Evolutionary conservation across 495 filamentous ascomycete species (phyloP), one percentile per base, ranked within the genome.

Genomic region (Parathielavia hyrcaniae): DNA sequence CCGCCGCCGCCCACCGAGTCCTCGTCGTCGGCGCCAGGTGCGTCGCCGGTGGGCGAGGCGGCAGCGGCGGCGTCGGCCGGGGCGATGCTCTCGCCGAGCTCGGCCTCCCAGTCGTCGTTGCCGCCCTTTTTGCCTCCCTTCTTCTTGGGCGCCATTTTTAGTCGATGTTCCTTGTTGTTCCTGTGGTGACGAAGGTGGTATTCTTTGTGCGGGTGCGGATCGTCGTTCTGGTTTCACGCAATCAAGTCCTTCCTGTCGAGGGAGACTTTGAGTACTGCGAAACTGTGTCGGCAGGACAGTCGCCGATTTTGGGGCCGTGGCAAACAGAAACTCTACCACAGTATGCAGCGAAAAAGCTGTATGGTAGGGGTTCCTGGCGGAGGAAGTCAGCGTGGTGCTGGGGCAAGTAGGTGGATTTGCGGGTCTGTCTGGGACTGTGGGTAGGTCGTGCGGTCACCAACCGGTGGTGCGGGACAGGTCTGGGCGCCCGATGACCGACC

Each of bases 31-130:
- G 76, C 78, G 46, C 75, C 72, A 5, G 70, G 64, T 23, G 69
- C 72, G 16, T 74, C 78, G 22, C 67, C 73, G 10, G 63, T 57
- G 9, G 73, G 32, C 56, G 54, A 40, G 49, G 75, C 71, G 9
- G 75, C 71, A 50, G 75, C 71, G 9, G 75, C 71, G 30, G 68
- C 73, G 14, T 60, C 58, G 12, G 72, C 20, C 58, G 54, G 54
- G 55, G 75, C 81, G 52, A 83, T 80, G 34, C 81, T 69, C 74
- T 96, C 95, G 61, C 89, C 92, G 14, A 97, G 79, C n/a, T 96
- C 93, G 39, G 88, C 84, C 66, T 99, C 93, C 93, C 95, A 97
- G 77, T 96, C 90, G 68, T 95, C 89, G 67, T 88, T 81, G 65
- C 81, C 86, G 74, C 87, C 89, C 77, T 89, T 95, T 70, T 85